Conservation (phyloP, 2,329 filamentous ascomycete genomes). For the Rhinocladiella mackenziei region DNA sequence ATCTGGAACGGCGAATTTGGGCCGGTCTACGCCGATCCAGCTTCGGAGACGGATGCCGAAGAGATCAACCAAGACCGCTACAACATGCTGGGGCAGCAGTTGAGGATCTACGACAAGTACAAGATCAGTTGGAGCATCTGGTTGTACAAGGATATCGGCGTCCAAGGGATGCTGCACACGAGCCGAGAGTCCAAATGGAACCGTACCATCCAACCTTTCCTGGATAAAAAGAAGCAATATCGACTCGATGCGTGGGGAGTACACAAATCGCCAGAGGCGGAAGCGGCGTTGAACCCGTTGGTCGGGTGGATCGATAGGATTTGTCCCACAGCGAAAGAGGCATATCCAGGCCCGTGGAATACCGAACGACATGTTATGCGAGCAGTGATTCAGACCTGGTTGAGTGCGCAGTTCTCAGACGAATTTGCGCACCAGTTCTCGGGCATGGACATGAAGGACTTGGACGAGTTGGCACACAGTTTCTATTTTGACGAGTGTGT, state of each 20-base stretch:
- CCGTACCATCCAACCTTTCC: slow-evolving; percentile 49
- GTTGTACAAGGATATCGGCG: slow-evolving; percentile 56
- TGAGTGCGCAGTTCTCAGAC: slow-evolving; percentile 50
- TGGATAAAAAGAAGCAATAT: slow-evolving; percentile 56
- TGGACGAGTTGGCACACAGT: slow-evolving; percentile 53
- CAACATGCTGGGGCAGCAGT: slow-evolving; percentile 46
- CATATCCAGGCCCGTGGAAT: slow-evolving; percentile 51
- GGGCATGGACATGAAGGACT: slow-evolving; percentile 47
- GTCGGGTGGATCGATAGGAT: slow-evolving; percentile 28
- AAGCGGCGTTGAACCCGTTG: slow-evolving; percentile 39
- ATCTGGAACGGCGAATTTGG: slow-evolving; percentile 56
- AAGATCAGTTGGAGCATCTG: slow-evolving; percentile 58
- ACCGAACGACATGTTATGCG: slow-evolving; percentile 48
- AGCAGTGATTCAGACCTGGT: slow-evolving; percentile 45
- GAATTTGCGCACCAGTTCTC: slow-evolving; percentile 56
- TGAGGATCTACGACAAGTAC: slow-evolving; percentile 51
- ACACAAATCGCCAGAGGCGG: slow-evolving; percentile 48
- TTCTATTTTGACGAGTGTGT: slow-evolving; percentile 55
- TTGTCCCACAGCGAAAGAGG: slow-evolving; percentile 26
- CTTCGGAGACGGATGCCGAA: slow-evolving; percentile 21
- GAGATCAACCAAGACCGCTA: slow-evolving; percentile 41
- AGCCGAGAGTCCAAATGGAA: slow-evolving; percentile 49
- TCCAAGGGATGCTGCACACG: slow-evolving; percentile 54
- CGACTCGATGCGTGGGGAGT: slow-evolving; percentile 54
- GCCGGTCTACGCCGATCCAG: slow-evolving; percentile 38